Conservation (phyloP, 805 yeast genomes). For the Yarrowia yakushimensis region DNA sequence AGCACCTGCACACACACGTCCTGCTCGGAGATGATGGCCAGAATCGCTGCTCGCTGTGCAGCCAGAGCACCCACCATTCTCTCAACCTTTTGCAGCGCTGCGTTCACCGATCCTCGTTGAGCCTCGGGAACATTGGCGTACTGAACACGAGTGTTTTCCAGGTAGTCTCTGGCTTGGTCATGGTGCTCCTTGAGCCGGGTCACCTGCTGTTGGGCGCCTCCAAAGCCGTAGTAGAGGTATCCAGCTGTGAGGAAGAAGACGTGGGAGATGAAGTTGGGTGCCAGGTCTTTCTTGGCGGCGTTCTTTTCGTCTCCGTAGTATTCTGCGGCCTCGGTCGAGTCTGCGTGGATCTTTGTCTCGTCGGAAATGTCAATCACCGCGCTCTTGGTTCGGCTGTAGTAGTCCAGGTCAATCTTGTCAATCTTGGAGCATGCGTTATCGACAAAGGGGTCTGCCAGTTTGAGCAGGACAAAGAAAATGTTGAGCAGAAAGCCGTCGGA, state of each 20-base stretch:
- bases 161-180: slow-evolving; percentile 44
- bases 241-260: slow-evolving; percentile 78
- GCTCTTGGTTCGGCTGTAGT: slow-evolving; percentile 49
- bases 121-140: slow-evolving; percentile 14
- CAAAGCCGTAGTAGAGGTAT: slow-evolving; percentile 82
- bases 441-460: slow-evolving; percentile 79
- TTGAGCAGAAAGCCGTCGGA: slow-evolving; percentile 82
- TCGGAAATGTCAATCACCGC: slow-evolving; percentile 62
- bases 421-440: slow-evolving; percentile 63
- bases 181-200: slow-evolving; percentile 52
- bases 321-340: slow-evolving; percentile 63
- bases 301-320: slow-evolving; percentile 40
- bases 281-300: slow-evolving; percentile 26
- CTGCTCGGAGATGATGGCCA: slow-evolving; percentile 44
- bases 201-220: slow-evolving; percentile 63
- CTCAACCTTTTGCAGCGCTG: slow-evolving; percentile 42
- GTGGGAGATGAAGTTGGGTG: slow-evolving; percentile 81
- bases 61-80: slow-evolving; percentile 46
- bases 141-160: slow-evolving; percentile 48
- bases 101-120: slow-evolving; percentile 32
- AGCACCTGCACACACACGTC: slow-evolving; percentile 59
- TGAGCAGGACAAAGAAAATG: slow-evolving; percentile 60
- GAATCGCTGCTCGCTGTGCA: slow-evolving; percentile 44
- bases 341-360: slow-evolving; percentile 80
- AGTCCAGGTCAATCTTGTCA: slow-evolving; percentile 72